Evolutionary conservation across 495 filamentous ascomycete genomes (phyloP).

Genomic region (Podospora fimiseda): DNA sequence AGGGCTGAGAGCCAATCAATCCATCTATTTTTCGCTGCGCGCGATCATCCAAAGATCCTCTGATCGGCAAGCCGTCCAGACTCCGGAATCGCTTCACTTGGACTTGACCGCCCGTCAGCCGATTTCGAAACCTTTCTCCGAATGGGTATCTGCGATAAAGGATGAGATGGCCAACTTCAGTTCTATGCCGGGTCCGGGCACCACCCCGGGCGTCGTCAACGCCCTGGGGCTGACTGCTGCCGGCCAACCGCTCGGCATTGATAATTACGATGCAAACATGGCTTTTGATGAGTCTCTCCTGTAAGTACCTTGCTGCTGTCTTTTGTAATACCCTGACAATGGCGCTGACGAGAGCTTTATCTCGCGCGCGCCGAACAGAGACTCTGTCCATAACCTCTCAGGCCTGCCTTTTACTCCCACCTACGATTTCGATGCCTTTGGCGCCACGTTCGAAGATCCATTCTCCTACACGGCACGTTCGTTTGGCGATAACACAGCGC

Average conservation of each 20-base stretch:
- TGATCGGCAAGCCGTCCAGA: too few species aligned
- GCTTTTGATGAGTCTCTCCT: not conserved
- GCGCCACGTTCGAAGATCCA: constrained; percentile 60
- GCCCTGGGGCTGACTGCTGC: constrained; percentile 31
- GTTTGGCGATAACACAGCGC: constrained; percentile 24
- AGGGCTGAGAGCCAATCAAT: too few species aligned
- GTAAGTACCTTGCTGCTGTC: constrained; percentile 24
- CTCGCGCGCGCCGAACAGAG: constrained; percentile 19
- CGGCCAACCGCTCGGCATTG: constrained; percentile 22
- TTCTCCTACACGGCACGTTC: constrained; percentile 49
- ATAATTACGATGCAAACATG: constrained; percentile 33
- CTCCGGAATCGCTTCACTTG: too few species aligned
- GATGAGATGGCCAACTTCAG: constrained; percentile 47
- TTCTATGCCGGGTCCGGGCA: constrained; percentile 37
- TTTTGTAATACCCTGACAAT: not conserved
- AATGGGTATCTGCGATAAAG: constrained; percentile 15
- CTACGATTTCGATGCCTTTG: constrained; percentile 52
- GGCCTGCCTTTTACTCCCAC: constrained; percentile 43
- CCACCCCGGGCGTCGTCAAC: constrained; percentile 30
- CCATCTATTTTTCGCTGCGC: too few species aligned
- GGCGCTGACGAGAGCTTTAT: not conserved
- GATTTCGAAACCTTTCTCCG: not conserved
- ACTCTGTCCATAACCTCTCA: constrained; percentile 41
- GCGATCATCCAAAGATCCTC: too few species aligned
- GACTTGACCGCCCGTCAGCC: not conserved